phyloP scores from a whole-genome alignment of 345 rosid species.

The Rhizophora apiculata region DNA sequence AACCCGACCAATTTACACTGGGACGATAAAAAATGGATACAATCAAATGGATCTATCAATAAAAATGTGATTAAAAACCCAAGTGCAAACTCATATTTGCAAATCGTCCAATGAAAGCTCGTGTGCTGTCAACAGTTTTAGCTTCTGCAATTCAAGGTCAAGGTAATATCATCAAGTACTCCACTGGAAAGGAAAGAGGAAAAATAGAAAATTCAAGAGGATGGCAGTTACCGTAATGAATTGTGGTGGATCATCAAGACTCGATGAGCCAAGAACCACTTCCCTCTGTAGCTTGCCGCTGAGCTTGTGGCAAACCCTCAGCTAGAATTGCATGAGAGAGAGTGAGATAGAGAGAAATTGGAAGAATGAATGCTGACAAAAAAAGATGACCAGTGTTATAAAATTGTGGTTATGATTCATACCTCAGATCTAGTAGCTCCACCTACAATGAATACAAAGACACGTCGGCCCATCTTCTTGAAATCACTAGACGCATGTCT shows the following conservation, averaged over 20 bases:
- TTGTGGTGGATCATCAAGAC: slow-evolving; percentile 92
- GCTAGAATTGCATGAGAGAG: slow-evolving; percentile 40
- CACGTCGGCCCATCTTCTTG: slow-evolving; percentile 85
- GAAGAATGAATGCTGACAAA: background rate
- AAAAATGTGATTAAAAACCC: slow-evolving; percentile 17
- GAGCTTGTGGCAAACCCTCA: slow-evolving; percentile 92
- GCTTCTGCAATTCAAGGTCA: slow-evolving; percentile 51
- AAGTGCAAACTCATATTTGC: slow-evolving; percentile 19
- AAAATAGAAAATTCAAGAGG: background rate
- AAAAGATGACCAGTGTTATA: background rate
- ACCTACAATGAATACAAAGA: slow-evolving; percentile 88
- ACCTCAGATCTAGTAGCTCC: slow-evolving; percentile 99
- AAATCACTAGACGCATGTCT: slow-evolving; percentile 86
- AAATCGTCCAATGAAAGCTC: slow-evolving; percentile 86
- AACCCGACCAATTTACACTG: background rate
- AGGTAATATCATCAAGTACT: background rate
- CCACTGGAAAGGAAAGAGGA: background rate
- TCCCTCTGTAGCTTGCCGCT: slow-evolving; percentile 80
- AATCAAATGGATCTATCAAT: slow-evolving; percentile 4
- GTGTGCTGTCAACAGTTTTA: slow-evolving; percentile 73
- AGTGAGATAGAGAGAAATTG: background rate
- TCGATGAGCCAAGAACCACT: slow-evolving; percentile 86
- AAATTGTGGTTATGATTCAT: slow-evolving; percentile 8
- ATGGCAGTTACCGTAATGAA: slow-evolving; percentile 67
- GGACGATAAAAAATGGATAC: background rate